Base-by-base conservation (phyloP, 2,329 filamentous ascomycete species). In the Cryphonectria naterciae region DNA sequence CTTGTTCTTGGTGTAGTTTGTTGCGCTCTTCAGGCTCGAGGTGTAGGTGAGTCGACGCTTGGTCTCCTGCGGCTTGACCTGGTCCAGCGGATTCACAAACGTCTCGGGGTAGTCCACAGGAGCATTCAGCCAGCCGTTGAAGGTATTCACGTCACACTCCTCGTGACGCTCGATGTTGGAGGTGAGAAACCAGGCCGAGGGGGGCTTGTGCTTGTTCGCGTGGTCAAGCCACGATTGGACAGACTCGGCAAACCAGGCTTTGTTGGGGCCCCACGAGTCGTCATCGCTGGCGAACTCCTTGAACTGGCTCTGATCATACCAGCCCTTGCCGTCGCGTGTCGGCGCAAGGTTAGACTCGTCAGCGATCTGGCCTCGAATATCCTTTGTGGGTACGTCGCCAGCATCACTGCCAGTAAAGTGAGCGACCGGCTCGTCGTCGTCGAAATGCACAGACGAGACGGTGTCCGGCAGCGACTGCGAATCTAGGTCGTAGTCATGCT, bases 401-500 rank as follows among this genome's bases (percentile, higher is more conserved):
- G 49, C 54, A 17, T 61, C 67, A 19, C 63, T 46, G 43, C 17
- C 56, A n/a, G 54, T 28, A n/a, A 46, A 61, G 17, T 28, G 56
- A 61, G 66, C 52, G 11, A 43, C 19, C 13, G 39, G 37, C 17
- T 71, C 54, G 11, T 64, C 49, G 11, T 66, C 67, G 15, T 19
- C n/a, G 39, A 67, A 65, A 2, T 60, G 43, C 10, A 65, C 35
- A 28, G 70, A 69, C 28, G 37, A 46, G 1, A 63, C 67, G 35
- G 73, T 65, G 43, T 67, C 60, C 1, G 71, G 71, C 56, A 73
- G 66, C 4, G 67, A 70, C 56, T 73, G 71, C 56, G 67, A 70
- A 7, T 62, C 28, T 46, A 39, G 39, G n/a, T 68, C 49, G 2
- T 46, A 46, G 32, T 61, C 70, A 41, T 54, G 62, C 22, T 66